Evolutionary conservation across 1,139 yeast species (phyloP), one percentile per base, ranked within the genome.

Genomic region (Diutina pseudorugosa): DNA sequence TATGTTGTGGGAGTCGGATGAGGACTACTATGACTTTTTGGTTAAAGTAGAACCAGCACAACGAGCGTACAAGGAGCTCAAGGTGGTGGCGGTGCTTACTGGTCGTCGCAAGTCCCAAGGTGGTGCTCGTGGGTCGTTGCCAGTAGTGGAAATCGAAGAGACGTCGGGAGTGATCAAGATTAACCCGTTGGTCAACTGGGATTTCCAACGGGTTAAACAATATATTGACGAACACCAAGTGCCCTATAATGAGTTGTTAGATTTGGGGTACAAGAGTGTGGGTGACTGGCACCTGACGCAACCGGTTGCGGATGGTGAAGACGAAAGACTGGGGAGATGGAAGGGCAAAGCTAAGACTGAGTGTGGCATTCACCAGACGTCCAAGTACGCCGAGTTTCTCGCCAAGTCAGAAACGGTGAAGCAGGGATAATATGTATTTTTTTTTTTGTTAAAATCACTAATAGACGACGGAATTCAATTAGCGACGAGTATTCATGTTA

Each of bases 251-350:
- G 89, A 79, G 55, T 72, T 93, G 49, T 71, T 93, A 51, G 94
- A 90, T 65, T 72, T 82, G 55, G 98, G 98, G 0, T 93, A 91
- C 67, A 83, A 90, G 61, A 86, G 96, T 0, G 79, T 93, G 20
- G 98, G 98, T 1, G 98, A 93, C 67, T 93, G 93, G 81, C 98
- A 93, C 67, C 87, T 96, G 0, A 93, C 98, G 0, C 81, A 70
- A 44, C 97, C 98, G 1, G 95, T 89, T 11, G 79, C 73, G 11
- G 96, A 86, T 51, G 96, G 94, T 4, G 97, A 89, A 63, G 97
- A 91, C 64, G 98, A 93, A 65, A 79, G 98, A 59, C 82, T 95
- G 33, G 98, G 98, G 1, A 79, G 98, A 61, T 93, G 98, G 98
- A 85, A 86, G 72, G 97, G 97, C 2, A 79, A 85, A 65, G 77